Base-by-base conservation (phyloP, 2,329 filamentous ascomycete genomes). In the Cucurbitaria berberidis region DNA sequence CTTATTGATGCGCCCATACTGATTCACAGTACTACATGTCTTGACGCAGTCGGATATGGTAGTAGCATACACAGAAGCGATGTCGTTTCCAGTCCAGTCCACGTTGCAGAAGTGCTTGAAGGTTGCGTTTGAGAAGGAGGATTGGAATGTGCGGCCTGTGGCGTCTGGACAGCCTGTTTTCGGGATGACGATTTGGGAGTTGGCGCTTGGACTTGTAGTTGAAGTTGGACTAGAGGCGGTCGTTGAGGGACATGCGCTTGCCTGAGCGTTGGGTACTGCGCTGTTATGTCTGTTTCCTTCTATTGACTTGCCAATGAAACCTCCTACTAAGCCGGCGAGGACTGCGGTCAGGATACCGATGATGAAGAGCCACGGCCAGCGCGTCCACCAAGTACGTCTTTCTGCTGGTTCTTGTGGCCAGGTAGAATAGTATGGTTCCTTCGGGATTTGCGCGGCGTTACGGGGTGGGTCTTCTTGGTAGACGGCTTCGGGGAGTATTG, bases 271-370 rank as follows among this genome's bases (percentile, higher is more conserved):
- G 26, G 26, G 26, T 36, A 4, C 34, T 9, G n/a, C 18, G 34
- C n/a, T 36, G 34, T 36, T 16, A 16, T 36, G 34, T 18, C 18
- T 36, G 34, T 18, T 36, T 16, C 34, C 34, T 36, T 16, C 13
- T 4, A 58, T 53, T 16, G 45, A 27, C 19, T 52, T 47, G 16
- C 55, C 55, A 22, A 58, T 54, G 39, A 58, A 54, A 6, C 55
- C 51, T 36, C 55, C 55, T 10, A 44, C 36, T 15, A 58, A 18
- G 7, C 55, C 55, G 32, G 55, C 51, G 1, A 54, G 45, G 15
- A 49, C 15, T 8, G 42, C 42, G 16, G 54, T 24, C 5, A 51
- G 3, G 13, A 58, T 15, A 13, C 55, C 55, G 10, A 48, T 36
- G 18, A 48, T 18, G 3, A 45, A 21, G n/a, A 53, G 39, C 3